A percentile compares a stretch with the other conserved stretches of the same genome.
phyloP scores from a whole-genome alignment of 768 basidiomycete genomes.

The Ephemerocybe angulata region DNA sequence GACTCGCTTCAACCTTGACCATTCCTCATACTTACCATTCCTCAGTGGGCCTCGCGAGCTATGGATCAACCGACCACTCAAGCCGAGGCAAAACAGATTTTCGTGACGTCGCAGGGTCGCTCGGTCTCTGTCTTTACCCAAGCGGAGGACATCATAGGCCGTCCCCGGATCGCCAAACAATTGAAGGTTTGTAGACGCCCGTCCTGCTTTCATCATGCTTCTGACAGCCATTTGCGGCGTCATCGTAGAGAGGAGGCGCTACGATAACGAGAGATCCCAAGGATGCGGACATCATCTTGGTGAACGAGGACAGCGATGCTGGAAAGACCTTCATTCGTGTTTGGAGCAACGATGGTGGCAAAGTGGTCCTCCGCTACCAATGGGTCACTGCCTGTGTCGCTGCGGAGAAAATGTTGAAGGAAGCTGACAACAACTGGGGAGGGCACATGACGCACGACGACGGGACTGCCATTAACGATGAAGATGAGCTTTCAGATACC shows the following conservation, averaged over 20 bases:
- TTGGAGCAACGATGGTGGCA: slow-evolving; percentile 50
- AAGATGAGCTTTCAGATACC: slow-evolving; percentile 26
- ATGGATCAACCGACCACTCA: slow-evolving; percentile 7
- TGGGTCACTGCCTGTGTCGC: slow-evolving; percentile 52
- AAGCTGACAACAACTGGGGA: slow-evolving; percentile 50
- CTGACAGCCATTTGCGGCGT: neutral
- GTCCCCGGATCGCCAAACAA: slow-evolving; percentile 49
- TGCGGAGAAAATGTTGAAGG: slow-evolving; percentile 41
- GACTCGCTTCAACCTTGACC: neutral
- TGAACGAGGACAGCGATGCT: slow-evolving; percentile 48
- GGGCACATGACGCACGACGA: slow-evolving; percentile 39
- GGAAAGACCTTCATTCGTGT: slow-evolving; percentile 57
- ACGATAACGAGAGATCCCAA: slow-evolving; percentile 46
- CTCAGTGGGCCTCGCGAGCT: slow-evolving; percentile 10
- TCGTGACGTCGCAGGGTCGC: slow-evolving; percentile 36
- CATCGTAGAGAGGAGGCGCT: slow-evolving; percentile 52
- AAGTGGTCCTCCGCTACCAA: slow-evolving; percentile 47
- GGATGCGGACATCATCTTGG: slow-evolving; percentile 55
- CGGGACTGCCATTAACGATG: slow-evolving; percentile 35
- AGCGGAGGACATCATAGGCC: slow-evolving; percentile 45
- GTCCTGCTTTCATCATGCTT: slow-evolving; percentile 1
- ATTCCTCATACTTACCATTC: neutral
- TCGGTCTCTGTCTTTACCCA: slow-evolving; percentile 55
- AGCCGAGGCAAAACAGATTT: slow-evolving; percentile 22
- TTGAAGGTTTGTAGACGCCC: slow-evolving; percentile 36